Evolutionary conservation across 495 filamentous ascomycete genomes (phyloP), one percentile per base, ranked within the genome.

Genomic region (Daldinia bambusicola): DNA sequence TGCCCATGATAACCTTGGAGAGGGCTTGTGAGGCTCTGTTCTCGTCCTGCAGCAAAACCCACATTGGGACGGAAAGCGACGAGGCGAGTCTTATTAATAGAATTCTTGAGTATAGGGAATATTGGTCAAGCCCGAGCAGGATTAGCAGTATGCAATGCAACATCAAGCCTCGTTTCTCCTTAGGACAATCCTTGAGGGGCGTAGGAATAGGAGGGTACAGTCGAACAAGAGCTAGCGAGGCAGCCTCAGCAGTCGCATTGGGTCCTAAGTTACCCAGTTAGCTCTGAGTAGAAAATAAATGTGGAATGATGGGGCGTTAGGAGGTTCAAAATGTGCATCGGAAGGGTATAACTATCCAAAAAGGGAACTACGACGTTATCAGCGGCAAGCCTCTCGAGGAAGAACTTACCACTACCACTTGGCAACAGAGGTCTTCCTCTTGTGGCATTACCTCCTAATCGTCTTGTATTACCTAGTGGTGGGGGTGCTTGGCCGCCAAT

Each of bases 111-210:
- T 91, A 88, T 9, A 91, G 86, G 63, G 84, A 85, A 76, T 97
- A 97, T 60, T 92, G 87, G 75, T 95, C 90, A n/a, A 97, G 77
- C 6, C 91, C 93, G 20, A 97, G 82, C 26, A 95, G 71, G 20
- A 97, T 78, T 7, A 97, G 82, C 4, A 97, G 80, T 43, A 95
- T 80, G 1, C 89, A 88, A 70, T 87, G 80, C 10, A 88, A 75
- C 14, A 88, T 71, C 38, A 86, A 71, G 6, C 76, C 78, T 16
- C 83, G 77, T 68, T 84, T 86, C 53, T 85, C 83, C 52, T 78
- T 76, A 0, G 80, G 74, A 16, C 81, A 69, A 0, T 79, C 72
- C 41, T 66, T 75, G 13, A 87, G 80, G 18, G 80, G 56, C 12
- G 82, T 87, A 9, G 76, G 67, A 9, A 75, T 80, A 0, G 84